Evolutionary conservation across 352 stramenopile genomes (phyloP).

Genomic region (Phytopythium mirpurense): DNA sequence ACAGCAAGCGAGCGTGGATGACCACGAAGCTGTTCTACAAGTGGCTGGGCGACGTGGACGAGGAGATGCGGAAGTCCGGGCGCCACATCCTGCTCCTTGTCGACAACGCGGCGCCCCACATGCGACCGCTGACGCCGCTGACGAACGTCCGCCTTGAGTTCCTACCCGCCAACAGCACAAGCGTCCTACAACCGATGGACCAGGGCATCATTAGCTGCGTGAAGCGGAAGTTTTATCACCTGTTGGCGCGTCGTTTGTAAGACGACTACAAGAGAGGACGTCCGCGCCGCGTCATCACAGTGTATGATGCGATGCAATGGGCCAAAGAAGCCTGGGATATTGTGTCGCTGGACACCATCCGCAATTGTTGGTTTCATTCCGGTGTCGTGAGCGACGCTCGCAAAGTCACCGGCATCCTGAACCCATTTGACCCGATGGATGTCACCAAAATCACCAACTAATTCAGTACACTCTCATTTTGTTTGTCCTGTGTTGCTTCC

Average conservation of each 20-base stretch:
- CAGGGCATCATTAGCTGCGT: not conserved
- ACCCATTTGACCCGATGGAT: too few relatives aligned
- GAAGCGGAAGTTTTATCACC: not conserved
- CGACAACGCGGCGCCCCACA: not conserved
- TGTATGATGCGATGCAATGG: not conserved
- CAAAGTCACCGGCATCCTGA: too few relatives aligned
- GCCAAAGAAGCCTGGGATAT: not conserved
- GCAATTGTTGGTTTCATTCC: not conserved
- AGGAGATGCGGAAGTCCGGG: not conserved
- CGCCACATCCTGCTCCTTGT: not conserved
- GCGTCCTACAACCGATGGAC: not conserved
- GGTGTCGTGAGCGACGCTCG: not conserved
- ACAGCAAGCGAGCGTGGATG: too few relatives aligned
- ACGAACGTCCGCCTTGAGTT: constrained; percentile 2
- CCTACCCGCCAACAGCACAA: constrained; percentile 2
- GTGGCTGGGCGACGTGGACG: not conserved
- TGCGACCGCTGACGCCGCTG: not conserved
- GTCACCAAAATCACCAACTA: too few relatives aligned
- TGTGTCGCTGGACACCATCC: not conserved
- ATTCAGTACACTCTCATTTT: too few relatives aligned
- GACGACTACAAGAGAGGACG: too few relatives aligned
- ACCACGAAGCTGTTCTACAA: not conserved
- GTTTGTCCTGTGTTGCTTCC: too few relatives aligned
- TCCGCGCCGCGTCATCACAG: too few relatives aligned
- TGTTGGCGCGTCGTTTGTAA: too few relatives aligned